Conservation (phyloP, 2,329 filamentous ascomycete species). For the Immersiporthe knoxdaviesiana region DNA sequence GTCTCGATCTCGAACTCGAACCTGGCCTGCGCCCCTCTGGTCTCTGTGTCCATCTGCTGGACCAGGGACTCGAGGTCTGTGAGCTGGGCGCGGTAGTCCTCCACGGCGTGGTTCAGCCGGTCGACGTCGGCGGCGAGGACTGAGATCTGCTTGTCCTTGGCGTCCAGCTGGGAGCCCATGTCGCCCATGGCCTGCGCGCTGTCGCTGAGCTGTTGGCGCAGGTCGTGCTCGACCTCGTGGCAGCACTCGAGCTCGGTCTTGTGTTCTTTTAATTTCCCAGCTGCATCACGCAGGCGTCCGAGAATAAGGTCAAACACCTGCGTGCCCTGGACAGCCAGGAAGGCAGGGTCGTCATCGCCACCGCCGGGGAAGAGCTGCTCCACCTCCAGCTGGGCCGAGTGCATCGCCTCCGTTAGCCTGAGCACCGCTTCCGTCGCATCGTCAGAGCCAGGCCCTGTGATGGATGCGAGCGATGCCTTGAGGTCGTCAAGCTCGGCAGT, state of each 20-base stretch:
- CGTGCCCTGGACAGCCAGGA: neutral
- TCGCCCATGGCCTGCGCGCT: neutral
- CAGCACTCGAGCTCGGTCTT: neutral
- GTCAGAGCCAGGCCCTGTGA: neutral
- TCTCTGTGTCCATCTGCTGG: neutral
- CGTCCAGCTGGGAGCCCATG: neutral
- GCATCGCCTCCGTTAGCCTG: constrained; percentile 15
- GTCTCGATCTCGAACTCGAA: neutral
- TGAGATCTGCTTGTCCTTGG: constrained; percentile 13
- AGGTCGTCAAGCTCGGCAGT: constrained; percentile 16
- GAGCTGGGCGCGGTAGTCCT: neutral
- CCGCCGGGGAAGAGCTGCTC: constrained; percentile 3
- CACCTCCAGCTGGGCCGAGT: constrained; percentile 14
- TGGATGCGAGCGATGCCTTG: constrained; percentile 9
- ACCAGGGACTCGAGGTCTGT: neutral
- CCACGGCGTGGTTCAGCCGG: constrained; percentile 7
- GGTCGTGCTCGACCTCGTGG: neutral
- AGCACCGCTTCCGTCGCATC: neutral
- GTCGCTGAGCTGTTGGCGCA: neutral
- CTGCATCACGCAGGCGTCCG: constrained; percentile 11
- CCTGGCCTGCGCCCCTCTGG: constrained; percentile 2
- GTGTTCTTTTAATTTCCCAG: neutral
- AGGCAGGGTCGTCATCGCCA: neutral
- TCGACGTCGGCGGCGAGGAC: constrained; percentile 4
- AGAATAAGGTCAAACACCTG: constrained; percentile 4